A percentile compares a stretch with the other conserved stretches of the same genome.
phyloP scores from a whole-genome alignment of 768 basidiomycete genomes.

The Boletus subcaerulescens region DNA sequence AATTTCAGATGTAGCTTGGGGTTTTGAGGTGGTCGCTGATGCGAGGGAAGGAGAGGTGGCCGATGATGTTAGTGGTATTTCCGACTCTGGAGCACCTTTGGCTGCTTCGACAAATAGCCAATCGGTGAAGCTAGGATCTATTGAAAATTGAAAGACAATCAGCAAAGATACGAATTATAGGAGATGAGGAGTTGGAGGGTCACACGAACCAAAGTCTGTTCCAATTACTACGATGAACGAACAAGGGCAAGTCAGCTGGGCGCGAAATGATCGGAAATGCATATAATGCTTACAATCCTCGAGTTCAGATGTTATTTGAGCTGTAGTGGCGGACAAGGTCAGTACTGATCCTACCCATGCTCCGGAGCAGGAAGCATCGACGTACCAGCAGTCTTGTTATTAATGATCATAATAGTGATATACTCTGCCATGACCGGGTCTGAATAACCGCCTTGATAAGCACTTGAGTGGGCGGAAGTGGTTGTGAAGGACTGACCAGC shows the following conservation, averaged over 20 bases:
- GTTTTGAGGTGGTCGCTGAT: slow-evolving; percentile 25
- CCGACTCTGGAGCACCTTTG: slow-evolving; percentile 59
- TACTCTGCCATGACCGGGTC: slow-evolving; percentile 94
- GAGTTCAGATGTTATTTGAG: slow-evolving; percentile 84
- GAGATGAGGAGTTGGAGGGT: neutral
- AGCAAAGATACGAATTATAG: neutral
- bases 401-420: slow-evolving; percentile 93
- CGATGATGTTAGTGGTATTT: slow-evolving; percentile 35
- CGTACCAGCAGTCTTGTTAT: slow-evolving; percentile 79
- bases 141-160: slow-evolving; percentile 6
- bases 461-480: slow-evolving; percentile 3
- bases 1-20: slow-evolving; percentile 29
- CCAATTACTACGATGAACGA: slow-evolving; percentile 55
- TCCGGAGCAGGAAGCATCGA: slow-evolving; percentile 5
- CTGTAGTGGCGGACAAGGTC: slow-evolving; percentile 35
- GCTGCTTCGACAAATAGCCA: slow-evolving; percentile 85
- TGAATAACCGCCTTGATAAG: slow-evolving; percentile 26
- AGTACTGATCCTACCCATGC: neutral
- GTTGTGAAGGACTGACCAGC: slow-evolving; percentile 49
- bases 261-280: neutral
- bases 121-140: slow-evolving; percentile 80
- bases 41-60: slow-evolving; percentile 24
- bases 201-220: slow-evolving; percentile 66
- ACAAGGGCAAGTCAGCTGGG: slow-evolving; percentile 11
- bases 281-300: slow-evolving; percentile 59